phyloP scores from a whole-genome alignment of 345 rosid species.

The Citrus trifoliata region DNA sequence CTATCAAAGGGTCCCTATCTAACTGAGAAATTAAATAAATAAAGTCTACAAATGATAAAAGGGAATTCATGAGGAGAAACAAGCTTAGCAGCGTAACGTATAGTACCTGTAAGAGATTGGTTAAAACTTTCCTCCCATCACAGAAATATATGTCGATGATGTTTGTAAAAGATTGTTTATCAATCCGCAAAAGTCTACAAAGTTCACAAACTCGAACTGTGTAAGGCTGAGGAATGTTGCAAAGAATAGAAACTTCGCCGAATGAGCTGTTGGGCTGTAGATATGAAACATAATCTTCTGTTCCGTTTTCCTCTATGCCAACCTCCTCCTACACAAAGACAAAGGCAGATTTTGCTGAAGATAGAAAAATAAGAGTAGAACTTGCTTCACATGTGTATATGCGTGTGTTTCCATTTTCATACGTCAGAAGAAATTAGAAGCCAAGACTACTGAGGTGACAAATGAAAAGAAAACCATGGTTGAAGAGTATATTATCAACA shows the following conservation, averaged over 20 bases:
- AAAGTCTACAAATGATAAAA: too few species aligned
- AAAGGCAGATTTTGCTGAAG: not conserved
- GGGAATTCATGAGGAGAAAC: not conserved
- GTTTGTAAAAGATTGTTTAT: conserved; percentile 78
- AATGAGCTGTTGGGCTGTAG: conserved; percentile 65
- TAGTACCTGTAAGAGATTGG: conserved; percentile 79
- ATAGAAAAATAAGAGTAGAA: too few species aligned
- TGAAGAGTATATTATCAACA: not conserved
- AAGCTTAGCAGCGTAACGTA: not conserved
- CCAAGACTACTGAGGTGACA: not conserved
- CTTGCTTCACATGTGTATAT: not conserved
- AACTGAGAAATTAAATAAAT: too few species aligned
- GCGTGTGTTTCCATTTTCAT: not conserved
- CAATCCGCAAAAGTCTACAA: conserved; percentile 79
- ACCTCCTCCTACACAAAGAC: conserved; percentile 57
- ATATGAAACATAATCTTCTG: conserved; percentile 61
- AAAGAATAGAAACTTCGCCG: conserved; percentile 85
- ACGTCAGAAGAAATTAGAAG: not conserved
- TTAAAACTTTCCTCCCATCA: conserved; percentile 78
- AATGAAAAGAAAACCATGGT: not conserved
- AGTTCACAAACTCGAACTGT: conserved; percentile 74
- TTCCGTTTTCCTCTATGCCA: conserved; percentile 65
- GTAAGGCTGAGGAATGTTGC: conserved; percentile 93
- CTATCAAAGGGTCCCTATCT: not conserved
- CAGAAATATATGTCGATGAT: conserved; percentile 86